phyloP scores from a whole-genome alignment of 495 filamentous ascomycete species.

The Penicillium cosmopolitanum region DNA sequence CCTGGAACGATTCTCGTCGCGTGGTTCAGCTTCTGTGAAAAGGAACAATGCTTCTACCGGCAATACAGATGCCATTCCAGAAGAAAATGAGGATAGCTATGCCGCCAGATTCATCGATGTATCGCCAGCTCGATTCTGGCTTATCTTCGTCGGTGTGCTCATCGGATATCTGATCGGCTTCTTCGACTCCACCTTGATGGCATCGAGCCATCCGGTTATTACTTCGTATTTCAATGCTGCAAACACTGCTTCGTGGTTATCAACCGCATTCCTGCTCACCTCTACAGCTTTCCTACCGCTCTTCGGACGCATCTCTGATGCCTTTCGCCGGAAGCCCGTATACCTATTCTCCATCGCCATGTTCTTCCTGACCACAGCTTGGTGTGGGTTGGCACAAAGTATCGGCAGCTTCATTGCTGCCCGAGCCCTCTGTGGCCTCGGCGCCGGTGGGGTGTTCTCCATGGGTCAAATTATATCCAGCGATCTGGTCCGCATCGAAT shows the following conservation, averaged over 20 bases:
- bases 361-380: slow-evolving; percentile 68
- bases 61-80: slow-evolving; percentile 6
- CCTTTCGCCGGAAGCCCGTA: slow-evolving; percentile 69
- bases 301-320: slow-evolving; percentile 72
- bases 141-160: slow-evolving; percentile 55
- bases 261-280: slow-evolving; percentile 77
- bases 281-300: slow-evolving; percentile 75
- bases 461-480: slow-evolving; percentile 74
- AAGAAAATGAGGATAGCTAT: slow-evolving; percentile 30
- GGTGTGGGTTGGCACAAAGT: slow-evolving; percentile 72
- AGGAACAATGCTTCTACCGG: slow-evolving; percentile 17
- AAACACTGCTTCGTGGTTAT: slow-evolving; percentile 80
- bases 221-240: slow-evolving; percentile 77
- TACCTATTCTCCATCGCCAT: slow-evolving; percentile 66
- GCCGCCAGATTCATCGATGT: slow-evolving; percentile 49
- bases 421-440: slow-evolving; percentile 72
- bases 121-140: slow-evolving; percentile 51
- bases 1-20: slow-evolving; percentile 31
- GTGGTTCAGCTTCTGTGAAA: slow-evolving; percentile 16
- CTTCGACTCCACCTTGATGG: slow-evolving; percentile 82
- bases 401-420: slow-evolving; percentile 76
- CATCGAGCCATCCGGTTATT: slow-evolving; percentile 79
- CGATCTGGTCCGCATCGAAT: slow-evolving; percentile 76
- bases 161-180: slow-evolving; percentile 56
- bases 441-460: slow-evolving; percentile 72